Percentiles rank a stretch among this genome's conserved stretches.
These are phyloP conservation scores for Candida arabinofermentans DNA, from an alignment of 805 yeast genomes.

Conservation along the genomic window DNA sequence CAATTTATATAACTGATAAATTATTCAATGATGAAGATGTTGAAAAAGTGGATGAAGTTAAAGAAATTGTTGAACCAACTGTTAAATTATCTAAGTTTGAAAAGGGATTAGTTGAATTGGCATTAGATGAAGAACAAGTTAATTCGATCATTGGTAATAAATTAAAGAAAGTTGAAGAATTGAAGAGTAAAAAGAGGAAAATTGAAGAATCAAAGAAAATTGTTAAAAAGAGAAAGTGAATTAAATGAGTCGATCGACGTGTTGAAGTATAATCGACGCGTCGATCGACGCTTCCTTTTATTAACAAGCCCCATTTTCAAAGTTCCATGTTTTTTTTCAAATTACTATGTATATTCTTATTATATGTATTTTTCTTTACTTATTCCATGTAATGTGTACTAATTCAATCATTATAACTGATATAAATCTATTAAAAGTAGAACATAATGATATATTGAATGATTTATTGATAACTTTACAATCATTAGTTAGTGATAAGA, in stretches of 20 bases:
- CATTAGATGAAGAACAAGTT: constrained; percentile 70
- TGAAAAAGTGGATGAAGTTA: constrained; percentile 26
- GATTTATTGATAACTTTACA: constrained; percentile 16
- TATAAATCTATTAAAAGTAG: constrained; percentile 12
- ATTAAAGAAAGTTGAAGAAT: constrained; percentile 35
- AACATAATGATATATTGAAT: constrained; percentile 14
- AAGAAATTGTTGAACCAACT: constrained; percentile 27
- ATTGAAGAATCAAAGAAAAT: neutral
- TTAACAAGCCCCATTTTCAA: neutral
- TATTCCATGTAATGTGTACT: constrained; percentile 11
- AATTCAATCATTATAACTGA: constrained; percentile 30
- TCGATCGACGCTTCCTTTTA: constrained; percentile 2
- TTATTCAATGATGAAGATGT: constrained; percentile 49
- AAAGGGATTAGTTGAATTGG: constrained; percentile 74
- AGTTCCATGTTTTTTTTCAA: neutral
- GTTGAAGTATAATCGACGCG: too few species aligned
- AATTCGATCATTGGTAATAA: constrained; percentile 58
- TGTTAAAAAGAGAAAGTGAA: neutral
- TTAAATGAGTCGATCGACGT: neutral
- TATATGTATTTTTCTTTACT: neutral
- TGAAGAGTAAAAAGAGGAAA: constrained; percentile 14
- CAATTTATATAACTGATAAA: constrained; percentile 67
- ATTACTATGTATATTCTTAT: neutral
- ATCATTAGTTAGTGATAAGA: constrained; percentile 14
- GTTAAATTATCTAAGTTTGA: constrained; percentile 59